Base-by-base conservation (phyloP, 139 green algal species). In the Coccomyxa sp. region DNA sequence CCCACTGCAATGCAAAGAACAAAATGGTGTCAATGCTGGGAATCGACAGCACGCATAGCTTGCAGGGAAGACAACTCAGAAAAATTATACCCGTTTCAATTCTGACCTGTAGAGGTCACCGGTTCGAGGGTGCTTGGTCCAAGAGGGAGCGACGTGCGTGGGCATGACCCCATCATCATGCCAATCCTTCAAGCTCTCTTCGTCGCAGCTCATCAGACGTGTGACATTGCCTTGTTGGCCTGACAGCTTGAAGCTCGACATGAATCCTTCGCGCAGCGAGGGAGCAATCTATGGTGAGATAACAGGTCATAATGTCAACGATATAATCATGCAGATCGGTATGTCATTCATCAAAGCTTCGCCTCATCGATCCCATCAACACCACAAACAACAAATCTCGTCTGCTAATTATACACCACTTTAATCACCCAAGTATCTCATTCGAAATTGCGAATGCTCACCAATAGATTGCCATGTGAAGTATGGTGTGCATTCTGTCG, bases 191-290 rank as follows among this genome's bases (percentile, higher is more conserved):
- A 76, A 79, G 79, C 95, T 86, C 79, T 91, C 88, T 0, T 87
- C 63, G 0, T 88, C 89, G 88, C 94, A 97, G 87, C 93, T 94
- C 91, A 95, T 93, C 21, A 97, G 90, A 15, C 93, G 88, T 32
- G 89, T 95, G 28, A 97, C 85, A 0, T 82, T 86, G 16, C 94
- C 94, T 0, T 91, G 88, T 85, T 97, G 93, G 13, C 88, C 88
- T 0, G 88, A 86, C 13, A 88, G 87, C 23, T 83, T 85, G 82
- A 92, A 86, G 75, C 79, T 81, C 27, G 31, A 77, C 71, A 77
- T 77, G 71, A 77, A 77, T 31, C 71, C 71, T 77, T 9, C 71
- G 27, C 14, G 38, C 21, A 81, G 66, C 7, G 30, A 67, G 32
- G 67, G 21, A 27, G 21, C 10, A 27, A 74, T 74, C 21, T 4